Evolutionary conservation across 306 rosid genomes (phyloP), one percentile per base, ranked within the genome.

Genomic region (Luffa aegyptiaca): DNA sequence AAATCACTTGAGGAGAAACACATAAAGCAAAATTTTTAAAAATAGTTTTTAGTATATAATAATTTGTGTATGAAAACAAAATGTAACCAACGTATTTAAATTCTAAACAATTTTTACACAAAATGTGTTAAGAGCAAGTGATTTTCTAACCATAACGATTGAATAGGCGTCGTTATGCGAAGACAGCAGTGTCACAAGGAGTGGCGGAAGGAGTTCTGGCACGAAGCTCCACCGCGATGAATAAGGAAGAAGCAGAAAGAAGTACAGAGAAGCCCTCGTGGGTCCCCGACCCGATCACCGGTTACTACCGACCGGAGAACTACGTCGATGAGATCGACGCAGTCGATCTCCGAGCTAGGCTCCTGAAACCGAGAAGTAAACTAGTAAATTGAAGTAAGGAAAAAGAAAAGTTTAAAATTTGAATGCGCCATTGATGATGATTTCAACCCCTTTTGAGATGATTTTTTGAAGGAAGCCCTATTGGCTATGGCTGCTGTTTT

Each of bases 201-300:
- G 80, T 59, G 35, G 83, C 66, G 2, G 82, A 21, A n/a, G 69
- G 14, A 8, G 82, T 72, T 26, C 2, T 58, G 18, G 33, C 70
- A 6, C 57, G 84, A 5, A 80, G 51, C 44, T 11, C 52, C 62
- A 86, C 79, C 70, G 56, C 76, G 49, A 59, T 21, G 76, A 78
- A 78, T 46, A 92, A 90, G 11, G 96, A 89, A 53, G 87, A 84
- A 31, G 79, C 6, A 0, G 69, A 18, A 4, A 48, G 72, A 4
- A 58, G 80, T 8, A 3, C 81, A 9, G 84, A 81, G 74, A 92
- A 90, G 85, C 92, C 81, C 11, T 83, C 92, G 51, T 94, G 98
- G 98, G 84, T 92, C 3, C 98, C 98, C 0, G 92, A 92, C 44
- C 98, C 98, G 2, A 88, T 87, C 20, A 94, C 98, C 49, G 98